phyloP scores from a whole-genome alignment of 2,329 filamentous ascomycete species.

The Botrytis fragariae region DNA sequence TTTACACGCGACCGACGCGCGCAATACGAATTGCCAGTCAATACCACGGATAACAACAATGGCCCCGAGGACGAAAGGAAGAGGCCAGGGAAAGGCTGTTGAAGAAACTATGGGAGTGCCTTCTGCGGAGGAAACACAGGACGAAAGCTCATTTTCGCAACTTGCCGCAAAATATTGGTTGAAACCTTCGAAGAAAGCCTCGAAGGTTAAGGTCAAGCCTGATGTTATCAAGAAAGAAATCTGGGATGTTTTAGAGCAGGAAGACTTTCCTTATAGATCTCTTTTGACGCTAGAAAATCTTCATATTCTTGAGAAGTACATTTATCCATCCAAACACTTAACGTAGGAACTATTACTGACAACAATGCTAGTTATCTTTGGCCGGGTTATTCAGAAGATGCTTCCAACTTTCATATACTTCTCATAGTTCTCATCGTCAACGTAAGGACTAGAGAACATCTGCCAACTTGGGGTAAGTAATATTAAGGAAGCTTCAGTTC shows the following conservation, averaged over 20 bases:
- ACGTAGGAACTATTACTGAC: slow-evolving; percentile 21
- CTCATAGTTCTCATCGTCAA: slow-evolving; percentile 83
- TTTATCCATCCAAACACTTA: neutral
- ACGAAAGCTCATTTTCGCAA: slow-evolving; percentile 69
- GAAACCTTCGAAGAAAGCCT: slow-evolving; percentile 56
- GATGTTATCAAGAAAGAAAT: slow-evolving; percentile 83
- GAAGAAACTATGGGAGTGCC: slow-evolving; percentile 47
- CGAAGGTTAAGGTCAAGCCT: slow-evolving; percentile 69
- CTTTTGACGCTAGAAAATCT: slow-evolving; percentile 84
- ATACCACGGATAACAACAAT: slow-evolving; percentile 27
- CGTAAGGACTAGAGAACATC: slow-evolving; percentile 80
- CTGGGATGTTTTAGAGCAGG: slow-evolving; percentile 83
- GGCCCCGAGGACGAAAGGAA: slow-evolving; percentile 35
- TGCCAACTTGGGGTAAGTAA: slow-evolving; percentile 77
- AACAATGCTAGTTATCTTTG: slow-evolving; percentile 72
- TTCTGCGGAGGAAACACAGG: slow-evolving; percentile 66
- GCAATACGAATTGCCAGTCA: slow-evolving; percentile 22
- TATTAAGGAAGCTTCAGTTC: neutral
- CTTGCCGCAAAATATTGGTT: slow-evolving; percentile 86
- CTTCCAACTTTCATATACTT: slow-evolving; percentile 88
- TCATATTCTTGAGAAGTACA: slow-evolving; percentile 80
- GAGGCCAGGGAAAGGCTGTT: slow-evolving; percentile 40
- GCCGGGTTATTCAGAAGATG: slow-evolving; percentile 85
- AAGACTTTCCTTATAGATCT: slow-evolving; percentile 73
- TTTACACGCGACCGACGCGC: slow-evolving; percentile 18